phyloP scores from a whole-genome alignment of 176 grass and related monocot genomes.

The Oryza coarctata region DNA sequence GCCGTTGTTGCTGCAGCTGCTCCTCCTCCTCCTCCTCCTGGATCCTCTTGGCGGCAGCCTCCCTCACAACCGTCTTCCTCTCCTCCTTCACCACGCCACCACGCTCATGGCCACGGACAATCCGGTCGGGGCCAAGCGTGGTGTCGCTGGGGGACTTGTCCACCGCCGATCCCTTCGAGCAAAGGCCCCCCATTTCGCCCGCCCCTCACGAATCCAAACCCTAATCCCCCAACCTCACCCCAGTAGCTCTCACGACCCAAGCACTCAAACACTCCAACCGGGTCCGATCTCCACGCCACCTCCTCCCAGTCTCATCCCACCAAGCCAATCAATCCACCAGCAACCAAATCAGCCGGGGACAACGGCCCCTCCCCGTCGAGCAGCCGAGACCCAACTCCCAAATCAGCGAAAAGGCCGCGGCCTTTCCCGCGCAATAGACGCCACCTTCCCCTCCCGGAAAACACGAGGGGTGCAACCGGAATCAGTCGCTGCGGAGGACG shows the following conservation, averaged over 20 bases:
- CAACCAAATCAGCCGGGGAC: slow-evolving; percentile 17
- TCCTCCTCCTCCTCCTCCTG: slow-evolving; percentile 61
- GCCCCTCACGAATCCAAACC: slow-evolving; percentile 13
- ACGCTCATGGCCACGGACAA: slow-evolving; percentile 40
- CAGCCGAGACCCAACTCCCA: background rate
- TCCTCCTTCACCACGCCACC: slow-evolving; percentile 21
- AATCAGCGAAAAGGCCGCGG: background rate
- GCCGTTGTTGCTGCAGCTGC: slow-evolving; percentile 20
- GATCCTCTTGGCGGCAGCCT: slow-evolving; percentile 48
- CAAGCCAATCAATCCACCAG: slow-evolving; percentile 26
- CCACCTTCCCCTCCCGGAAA: background rate
- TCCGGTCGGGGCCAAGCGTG: slow-evolving; percentile 56
- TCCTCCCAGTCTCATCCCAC: background rate
- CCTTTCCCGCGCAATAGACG: background rate
- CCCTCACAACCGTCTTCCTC: slow-evolving; percentile 21
- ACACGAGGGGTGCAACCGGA: background rate
- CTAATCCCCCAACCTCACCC: slow-evolving; percentile 8
- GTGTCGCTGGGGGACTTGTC: slow-evolving; percentile 97
- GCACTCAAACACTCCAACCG: background rate
- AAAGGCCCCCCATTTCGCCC: slow-evolving; percentile 64
- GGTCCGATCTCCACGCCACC: slow-evolving; percentile 25
- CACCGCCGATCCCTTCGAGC: slow-evolving; percentile 80
- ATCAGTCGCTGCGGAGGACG: slow-evolving; percentile 7
- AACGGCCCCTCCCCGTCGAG: background rate
- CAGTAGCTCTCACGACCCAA: slow-evolving; percentile 4